phyloP scores from a whole-genome alignment of 108 stramenopile species.

The Fragilaria radians region DNA sequence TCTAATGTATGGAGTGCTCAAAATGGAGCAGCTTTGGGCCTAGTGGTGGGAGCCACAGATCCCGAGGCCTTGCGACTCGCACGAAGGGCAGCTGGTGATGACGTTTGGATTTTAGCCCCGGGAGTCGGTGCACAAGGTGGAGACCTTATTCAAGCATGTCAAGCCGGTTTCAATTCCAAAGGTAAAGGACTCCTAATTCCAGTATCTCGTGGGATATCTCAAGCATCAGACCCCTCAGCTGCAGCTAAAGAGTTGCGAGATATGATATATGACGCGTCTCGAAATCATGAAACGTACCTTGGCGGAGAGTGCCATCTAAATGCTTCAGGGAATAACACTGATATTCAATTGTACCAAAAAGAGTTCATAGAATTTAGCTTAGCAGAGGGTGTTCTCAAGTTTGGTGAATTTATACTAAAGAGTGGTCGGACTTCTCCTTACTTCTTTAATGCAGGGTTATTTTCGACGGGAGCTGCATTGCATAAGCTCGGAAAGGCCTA shows the following conservation, averaged over 20 bases:
- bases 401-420: conserved; percentile 96
- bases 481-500: conserved; percentile 85
- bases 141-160: conserved; percentile 69
- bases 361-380: conserved; percentile 94
- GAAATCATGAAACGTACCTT: neutral
- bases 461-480: conserved; percentile 75
- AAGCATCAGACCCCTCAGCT: conserved; percentile 69
- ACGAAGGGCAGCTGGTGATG: conserved; percentile 68
- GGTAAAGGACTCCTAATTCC: conserved; percentile 89
- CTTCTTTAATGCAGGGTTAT: conserved; percentile 98
- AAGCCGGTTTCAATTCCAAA: conserved; percentile 72
- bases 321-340: neutral
- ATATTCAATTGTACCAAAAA: conserved; percentile 66
- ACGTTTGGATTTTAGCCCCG: conserved; percentile 94
- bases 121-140: conserved; percentile 98
- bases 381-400: conserved; percentile 82
- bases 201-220: conserved; percentile 88
- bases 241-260: conserved; percentile 79
- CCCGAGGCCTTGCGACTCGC: conserved; percentile 65
- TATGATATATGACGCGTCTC: conserved; percentile 23
- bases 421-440: conserved; percentile 97
- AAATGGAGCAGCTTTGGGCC: conserved; percentile 48
- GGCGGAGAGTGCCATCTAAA: neutral
- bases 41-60: conserved; percentile 98
- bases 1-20: conserved; percentile 58